These are phyloP conservation scores for Erodium maritimum DNA, from an alignment of 345 rosid species.

Conservation along the genomic window DNA sequence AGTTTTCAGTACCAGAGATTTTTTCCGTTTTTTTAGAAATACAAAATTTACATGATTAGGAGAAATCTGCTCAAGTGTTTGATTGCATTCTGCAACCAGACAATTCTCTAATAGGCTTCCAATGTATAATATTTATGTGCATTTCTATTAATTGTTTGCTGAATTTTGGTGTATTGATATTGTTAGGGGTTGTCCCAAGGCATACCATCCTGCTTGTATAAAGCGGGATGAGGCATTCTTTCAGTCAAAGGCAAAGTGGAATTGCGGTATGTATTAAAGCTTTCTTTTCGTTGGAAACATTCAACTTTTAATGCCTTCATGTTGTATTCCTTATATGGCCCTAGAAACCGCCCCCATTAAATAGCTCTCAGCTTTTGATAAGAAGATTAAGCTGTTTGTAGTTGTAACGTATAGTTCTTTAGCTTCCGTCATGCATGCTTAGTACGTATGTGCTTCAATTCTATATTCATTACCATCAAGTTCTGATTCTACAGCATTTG, in stretches of 20 bases:
- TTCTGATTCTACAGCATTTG: background rate
- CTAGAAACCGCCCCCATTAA: no score
- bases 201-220: constrained; percentile 91
- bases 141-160: background rate
- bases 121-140: background rate
- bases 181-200: constrained; percentile 92
- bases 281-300: background rate
- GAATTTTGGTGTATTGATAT: constrained; percentile 3
- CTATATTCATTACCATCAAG: background rate
- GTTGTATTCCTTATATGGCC: constrained; percentile 1
- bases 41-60: no score
- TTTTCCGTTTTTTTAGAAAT: no score
- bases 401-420: background rate
- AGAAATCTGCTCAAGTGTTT: no score
- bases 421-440: background rate
- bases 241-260: constrained; percentile 79
- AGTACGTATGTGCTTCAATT: background rate
- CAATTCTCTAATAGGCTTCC: background rate
- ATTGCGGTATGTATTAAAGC: constrained; percentile 59
- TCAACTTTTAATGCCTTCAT: constrained; percentile 5
- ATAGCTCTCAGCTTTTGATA: background rate
- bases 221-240: constrained; percentile 86
- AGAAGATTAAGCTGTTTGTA: background rate
- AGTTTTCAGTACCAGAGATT: background rate
- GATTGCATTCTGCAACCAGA: background rate